Evolutionary conservation across 352 stramenopile genomes (phyloP), one percentile per base, ranked within the genome.

Genomic region (Globisporangium carolinianum): DNA sequence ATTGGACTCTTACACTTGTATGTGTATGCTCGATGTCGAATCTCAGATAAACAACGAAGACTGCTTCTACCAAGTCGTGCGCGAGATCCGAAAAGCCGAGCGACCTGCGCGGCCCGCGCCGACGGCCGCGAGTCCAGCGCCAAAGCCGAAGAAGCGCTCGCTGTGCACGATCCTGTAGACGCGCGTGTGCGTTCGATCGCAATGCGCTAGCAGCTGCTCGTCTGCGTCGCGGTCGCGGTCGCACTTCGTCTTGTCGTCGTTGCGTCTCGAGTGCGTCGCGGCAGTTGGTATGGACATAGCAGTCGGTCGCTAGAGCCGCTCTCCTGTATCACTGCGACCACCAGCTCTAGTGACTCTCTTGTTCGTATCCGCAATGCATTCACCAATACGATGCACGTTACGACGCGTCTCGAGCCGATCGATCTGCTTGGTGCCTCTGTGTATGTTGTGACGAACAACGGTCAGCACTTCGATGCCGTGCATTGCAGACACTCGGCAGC

Each of bases 21-120:
- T 14, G 47, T 6, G 64, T 14, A 35, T 60, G 9, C 36, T 42
- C 39, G 3, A 4, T 46, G 41, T 14, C 18, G 18, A 17, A 11
- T 53, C 4, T 0, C 51, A 90, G 78, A 90, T 92, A 87, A 81
- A 86, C 53, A 94, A 95, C 62, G 85, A 95, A 63, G 85, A 95
- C 60, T 95, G 85, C 60, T 95, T 95, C 66, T 95, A 91, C 73
- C 73, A 95, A 56, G 85, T 95, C 54, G 83, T 95, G 53, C 85
- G 85, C 45, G 85, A 90, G 65, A 95, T 95, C 65, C 79, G 85
- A 57, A 89, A 86, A 71, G 69, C 76, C 2, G 85, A 95, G 64
- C 76, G 76, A 39, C 80, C 85, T 18, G 68, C 62, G 51, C 69
- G 69, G 60, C 68, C 76, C 63, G 69, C 72, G 55, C 72, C 65